Conservation (phyloP, 129 eudicot genomes). For the Dittrichia graveolens region DNA sequence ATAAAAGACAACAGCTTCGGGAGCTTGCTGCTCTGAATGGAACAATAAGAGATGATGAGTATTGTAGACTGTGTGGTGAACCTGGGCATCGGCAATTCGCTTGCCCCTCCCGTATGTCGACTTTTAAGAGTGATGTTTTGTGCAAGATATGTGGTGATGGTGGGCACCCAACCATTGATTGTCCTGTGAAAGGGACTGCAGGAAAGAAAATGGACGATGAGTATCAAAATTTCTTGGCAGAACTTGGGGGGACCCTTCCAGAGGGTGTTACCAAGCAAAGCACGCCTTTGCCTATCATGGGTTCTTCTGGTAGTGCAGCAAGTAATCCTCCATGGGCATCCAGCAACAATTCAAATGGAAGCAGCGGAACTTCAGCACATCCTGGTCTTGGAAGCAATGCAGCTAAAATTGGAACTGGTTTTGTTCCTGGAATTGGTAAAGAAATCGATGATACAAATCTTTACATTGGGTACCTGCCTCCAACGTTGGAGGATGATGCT, state of each 20-base stretch:
- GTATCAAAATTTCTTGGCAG: conserved; percentile 84
- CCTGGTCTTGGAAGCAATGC: conserved; percentile 62
- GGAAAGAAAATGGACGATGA: conserved; percentile 98
- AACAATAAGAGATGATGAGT: conserved; percentile 90
- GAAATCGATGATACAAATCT: conserved; percentile 82
- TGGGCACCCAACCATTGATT: conserved; percentile 92
- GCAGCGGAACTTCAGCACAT: conserved; percentile 41
- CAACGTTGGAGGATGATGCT: conserved; percentile 83
- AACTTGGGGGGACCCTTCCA: conserved; percentile 84
- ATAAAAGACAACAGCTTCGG: conserved; percentile 86
- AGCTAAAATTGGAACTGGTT: conserved; percentile 32
- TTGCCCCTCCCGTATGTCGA: conserved; percentile 70
- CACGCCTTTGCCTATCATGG: conserved; percentile 50
- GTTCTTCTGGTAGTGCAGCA: conserved; percentile 37
- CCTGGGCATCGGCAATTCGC: conserved; percentile 90
- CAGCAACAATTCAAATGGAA: conserved; percentile 31
- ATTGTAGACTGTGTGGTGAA: conserved; percentile 89
- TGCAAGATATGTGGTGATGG: conserved; percentile 97
- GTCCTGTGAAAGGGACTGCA: conserved; percentile 78
- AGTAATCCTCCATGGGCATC: conserved; percentile 61
- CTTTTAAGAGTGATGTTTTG: conserved; percentile 91
- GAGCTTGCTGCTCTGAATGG: conserved; percentile 96
- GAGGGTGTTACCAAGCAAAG: conserved; percentile 55
- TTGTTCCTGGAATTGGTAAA: conserved; percentile 49
- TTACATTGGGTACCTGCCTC: conserved; percentile 88